A percentile compares a stretch with the other conserved stretches of the same genome.
phyloP scores from a whole-genome alignment of 495 filamentous ascomycete genomes.

The Penicillium silybi region DNA sequence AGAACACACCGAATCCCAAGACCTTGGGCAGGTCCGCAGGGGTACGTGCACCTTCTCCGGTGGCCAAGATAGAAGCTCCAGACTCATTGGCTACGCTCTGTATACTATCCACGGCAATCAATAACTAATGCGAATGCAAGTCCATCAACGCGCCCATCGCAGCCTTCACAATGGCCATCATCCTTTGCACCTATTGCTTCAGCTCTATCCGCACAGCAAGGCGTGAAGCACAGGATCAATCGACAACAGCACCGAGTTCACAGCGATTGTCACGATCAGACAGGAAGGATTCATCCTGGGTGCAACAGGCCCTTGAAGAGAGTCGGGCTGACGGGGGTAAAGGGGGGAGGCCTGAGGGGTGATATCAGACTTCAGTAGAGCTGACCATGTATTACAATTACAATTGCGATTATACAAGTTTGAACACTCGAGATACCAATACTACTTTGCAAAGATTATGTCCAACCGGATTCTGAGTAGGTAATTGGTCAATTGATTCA shows the following conservation, averaged over 20 bases:
- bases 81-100: neutral
- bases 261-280: slow-evolving; percentile 4
- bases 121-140: slow-evolving; percentile 10
- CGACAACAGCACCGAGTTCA: neutral
- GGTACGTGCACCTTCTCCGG: slow-evolving; percentile 12
- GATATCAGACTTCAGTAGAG: neutral
- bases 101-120: neutral
- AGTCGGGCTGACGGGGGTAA: slow-evolving; percentile 15
- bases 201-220: slow-evolving; percentile 47
- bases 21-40: slow-evolving; percentile 17
- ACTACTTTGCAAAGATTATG: neutral
- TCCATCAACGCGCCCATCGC: slow-evolving; percentile 47
- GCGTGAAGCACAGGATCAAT: slow-evolving; percentile 26
- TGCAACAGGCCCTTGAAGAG: slow-evolving; percentile 39
- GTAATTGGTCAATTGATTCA: neutral
- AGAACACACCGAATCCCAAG: slow-evolving; percentile 10
- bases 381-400: neutral
- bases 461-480: neutral
- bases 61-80: neutral
- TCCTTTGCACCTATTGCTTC: slow-evolving; percentile 47
- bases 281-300: slow-evolving; percentile 28
- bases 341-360: neutral
- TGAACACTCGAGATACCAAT: neutral
- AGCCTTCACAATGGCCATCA: slow-evolving; percentile 47
- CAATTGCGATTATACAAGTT: neutral